A percentile compares a stretch with the other conserved stretches of the same genome.
Conservation (phyloP, 371 early-diverging fungal genomes). For the Rhizopus sp. region DNA sequence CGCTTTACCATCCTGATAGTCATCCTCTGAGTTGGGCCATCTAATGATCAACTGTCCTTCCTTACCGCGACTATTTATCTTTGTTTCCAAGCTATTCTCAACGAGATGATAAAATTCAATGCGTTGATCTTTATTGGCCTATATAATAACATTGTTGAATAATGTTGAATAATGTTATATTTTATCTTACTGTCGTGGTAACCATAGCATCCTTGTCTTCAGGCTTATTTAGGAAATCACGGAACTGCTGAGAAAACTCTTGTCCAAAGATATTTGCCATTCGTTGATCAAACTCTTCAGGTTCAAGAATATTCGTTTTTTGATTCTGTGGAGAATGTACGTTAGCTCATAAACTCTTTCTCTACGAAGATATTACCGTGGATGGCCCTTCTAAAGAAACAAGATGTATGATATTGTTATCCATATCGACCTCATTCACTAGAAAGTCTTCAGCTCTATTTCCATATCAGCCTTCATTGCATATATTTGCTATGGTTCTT, state of each 20-base stretch:
- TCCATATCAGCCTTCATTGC: background rate
- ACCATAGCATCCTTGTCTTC: slow-evolving; percentile 21
- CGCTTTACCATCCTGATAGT: too few relatives aligned
- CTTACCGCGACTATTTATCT: slow-evolving; percentile 27
- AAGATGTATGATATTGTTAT: slow-evolving; percentile 74
- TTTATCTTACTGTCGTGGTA: slow-evolving; percentile 15
- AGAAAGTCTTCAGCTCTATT: slow-evolving; percentile 79
- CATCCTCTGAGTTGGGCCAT: slow-evolving; percentile 26
- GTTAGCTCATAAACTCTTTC: slow-evolving; percentile 1
- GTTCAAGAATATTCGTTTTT: slow-evolving; percentile 1
- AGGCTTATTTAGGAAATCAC: slow-evolving; percentile 27
- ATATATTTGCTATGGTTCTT: slow-evolving; percentile 5
- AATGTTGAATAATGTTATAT: background rate
- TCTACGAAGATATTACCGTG: slow-evolving; percentile 1
- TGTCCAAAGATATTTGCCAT: slow-evolving; percentile 22
- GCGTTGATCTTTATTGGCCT: slow-evolving; percentile 33
- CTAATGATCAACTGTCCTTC: slow-evolving; percentile 33
- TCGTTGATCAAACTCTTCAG: slow-evolving; percentile 29
- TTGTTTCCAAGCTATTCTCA: slow-evolving; percentile 29
- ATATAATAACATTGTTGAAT: background rate
- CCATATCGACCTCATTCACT: slow-evolving; percentile 89
- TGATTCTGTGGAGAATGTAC: background rate
- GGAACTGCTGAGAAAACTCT: slow-evolving; percentile 30
- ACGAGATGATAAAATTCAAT: slow-evolving; percentile 28
- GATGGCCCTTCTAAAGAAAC: slow-evolving; percentile 44